These are phyloP conservation scores for Erigeron canadensis DNA, from an alignment of 129 eudicot genomes.

Conservation along the genomic window DNA sequence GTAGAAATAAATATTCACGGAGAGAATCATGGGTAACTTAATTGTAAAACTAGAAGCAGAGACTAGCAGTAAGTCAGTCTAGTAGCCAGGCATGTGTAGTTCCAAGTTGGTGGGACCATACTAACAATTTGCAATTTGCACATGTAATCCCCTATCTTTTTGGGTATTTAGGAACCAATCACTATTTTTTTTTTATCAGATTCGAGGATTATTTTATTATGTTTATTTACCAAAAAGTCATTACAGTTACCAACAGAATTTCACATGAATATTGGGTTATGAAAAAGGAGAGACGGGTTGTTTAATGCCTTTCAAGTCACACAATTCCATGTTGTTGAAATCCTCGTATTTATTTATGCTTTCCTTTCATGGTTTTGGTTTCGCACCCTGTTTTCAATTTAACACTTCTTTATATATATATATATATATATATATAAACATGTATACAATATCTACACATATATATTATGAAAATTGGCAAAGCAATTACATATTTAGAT, in stretches of 20 bases:
- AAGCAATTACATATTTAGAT: no score
- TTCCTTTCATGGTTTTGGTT: slow-evolving; percentile 13
- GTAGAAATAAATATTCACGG: no score
- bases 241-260: slow-evolving; percentile 37
- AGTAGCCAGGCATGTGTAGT: slow-evolving; percentile 13
- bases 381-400: slow-evolving; percentile 27
- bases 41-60: neutral
- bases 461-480: no score
- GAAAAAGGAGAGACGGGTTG: neutral
- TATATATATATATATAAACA: neutral
- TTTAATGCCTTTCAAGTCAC: slow-evolving; percentile 34
- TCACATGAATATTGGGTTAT: slow-evolving; percentile 21
- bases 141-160: slow-evolving; percentile 29
- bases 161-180: slow-evolving; percentile 23
- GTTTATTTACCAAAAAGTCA: slow-evolving; percentile 23
- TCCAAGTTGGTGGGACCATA: slow-evolving; percentile 34
- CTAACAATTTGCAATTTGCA: slow-evolving; percentile 18
- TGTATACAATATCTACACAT: neutral
- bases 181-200: neutral
- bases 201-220: neutral
- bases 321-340: slow-evolving; percentile 24
- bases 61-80: neutral
- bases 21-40: slow-evolving; percentile 26
- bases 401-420: neutral
- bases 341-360: slow-evolving; percentile 17